Percentiles rank a stretch among this genome's conserved stretches.
phyloP scores from a whole-genome alignment of 148 eudicot genomes.

The Linanthus parryae region DNA sequence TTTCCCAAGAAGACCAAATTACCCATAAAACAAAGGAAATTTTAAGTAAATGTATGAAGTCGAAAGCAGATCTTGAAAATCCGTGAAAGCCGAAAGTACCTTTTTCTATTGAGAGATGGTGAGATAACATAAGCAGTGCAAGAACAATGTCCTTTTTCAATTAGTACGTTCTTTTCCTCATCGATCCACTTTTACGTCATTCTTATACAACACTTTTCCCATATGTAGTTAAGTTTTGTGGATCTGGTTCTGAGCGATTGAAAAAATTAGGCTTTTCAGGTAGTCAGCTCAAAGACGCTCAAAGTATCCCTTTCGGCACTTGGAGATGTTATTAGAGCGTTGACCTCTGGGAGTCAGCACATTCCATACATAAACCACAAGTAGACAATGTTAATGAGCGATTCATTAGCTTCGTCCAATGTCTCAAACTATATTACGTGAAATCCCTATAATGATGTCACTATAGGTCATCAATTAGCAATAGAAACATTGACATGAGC shows the following conservation, averaged over 20 bases:
- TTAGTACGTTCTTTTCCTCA: neutral
- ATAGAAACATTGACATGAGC: too few species aligned
- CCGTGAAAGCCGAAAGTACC: too few species aligned
- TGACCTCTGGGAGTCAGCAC: constrained; percentile 79
- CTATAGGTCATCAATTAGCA: too few species aligned
- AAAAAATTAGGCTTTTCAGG: constrained; percentile 96
- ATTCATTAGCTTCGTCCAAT: too few species aligned
- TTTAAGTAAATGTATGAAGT: neutral
- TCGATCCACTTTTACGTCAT: neutral
- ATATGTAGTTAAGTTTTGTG: constrained; percentile 89
- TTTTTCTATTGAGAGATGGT: too few species aligned
- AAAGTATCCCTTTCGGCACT: constrained; percentile 97
- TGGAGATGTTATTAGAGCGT: constrained; percentile 95
- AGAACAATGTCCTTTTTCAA: neutral
- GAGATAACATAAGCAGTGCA: too few species aligned
- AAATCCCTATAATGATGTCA: too few species aligned
- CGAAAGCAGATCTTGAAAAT: neutral
- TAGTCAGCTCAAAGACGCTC: constrained; percentile 88
- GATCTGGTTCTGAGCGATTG: constrained; percentile 96
- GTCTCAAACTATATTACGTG: too few species aligned
- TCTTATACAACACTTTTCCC: neutral
- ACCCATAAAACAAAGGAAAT: neutral
- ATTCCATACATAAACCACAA: constrained; percentile 95
- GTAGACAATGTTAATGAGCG: constrained; percentile 97
- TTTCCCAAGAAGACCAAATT: too few species aligned